phyloP scores from a whole-genome alignment of 257 asterid species.

The Ajuga chamaepitys region DNA sequence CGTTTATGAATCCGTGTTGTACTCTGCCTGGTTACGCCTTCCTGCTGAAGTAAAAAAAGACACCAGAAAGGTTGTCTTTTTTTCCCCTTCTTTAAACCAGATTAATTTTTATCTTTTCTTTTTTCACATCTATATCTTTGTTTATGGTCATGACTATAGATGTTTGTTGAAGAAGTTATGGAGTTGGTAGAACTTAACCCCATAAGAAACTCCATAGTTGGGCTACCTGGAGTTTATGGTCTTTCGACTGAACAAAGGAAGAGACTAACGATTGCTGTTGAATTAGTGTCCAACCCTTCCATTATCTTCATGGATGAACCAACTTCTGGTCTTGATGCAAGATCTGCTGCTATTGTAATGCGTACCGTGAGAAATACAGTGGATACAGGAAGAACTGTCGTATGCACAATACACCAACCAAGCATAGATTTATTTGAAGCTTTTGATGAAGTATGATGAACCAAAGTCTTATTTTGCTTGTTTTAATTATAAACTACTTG shows the following conservation, averaged over 20 bases:
- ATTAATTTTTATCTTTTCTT: neutral
- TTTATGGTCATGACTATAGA: too few relatives aligned
- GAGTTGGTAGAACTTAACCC: conserved; percentile 44
- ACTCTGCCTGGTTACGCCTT: conserved; percentile 64
- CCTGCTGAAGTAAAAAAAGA: conserved; percentile 26
- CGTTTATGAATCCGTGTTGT: conserved; percentile 44
- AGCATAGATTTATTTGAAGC: too few relatives aligned
- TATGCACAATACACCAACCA: conserved; percentile 60
- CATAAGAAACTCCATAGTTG: conserved; percentile 30
- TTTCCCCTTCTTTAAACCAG: neutral
- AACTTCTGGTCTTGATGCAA: conserved; percentile 56
- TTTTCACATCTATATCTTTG: neutral
- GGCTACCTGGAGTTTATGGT: conserved; percentile 49
- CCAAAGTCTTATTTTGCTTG: too few relatives aligned
- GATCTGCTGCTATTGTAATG: conserved; percentile 67
- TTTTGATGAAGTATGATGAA: too few relatives aligned
- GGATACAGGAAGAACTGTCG: conserved; percentile 54
- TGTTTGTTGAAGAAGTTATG: conserved; percentile 51
- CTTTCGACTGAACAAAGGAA: conserved; percentile 59
- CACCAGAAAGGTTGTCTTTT: conserved; percentile 28
- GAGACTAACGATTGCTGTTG: conserved; percentile 52
- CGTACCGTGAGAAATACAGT: conserved; percentile 43
- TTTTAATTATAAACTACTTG: too few relatives aligned
- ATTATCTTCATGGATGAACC: conserved; percentile 65
- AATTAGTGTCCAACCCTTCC: conserved; percentile 57